Base-by-base conservation (phyloP, 1,284 basidiomycete species). In the Ceratobasidium papillatum region DNA sequence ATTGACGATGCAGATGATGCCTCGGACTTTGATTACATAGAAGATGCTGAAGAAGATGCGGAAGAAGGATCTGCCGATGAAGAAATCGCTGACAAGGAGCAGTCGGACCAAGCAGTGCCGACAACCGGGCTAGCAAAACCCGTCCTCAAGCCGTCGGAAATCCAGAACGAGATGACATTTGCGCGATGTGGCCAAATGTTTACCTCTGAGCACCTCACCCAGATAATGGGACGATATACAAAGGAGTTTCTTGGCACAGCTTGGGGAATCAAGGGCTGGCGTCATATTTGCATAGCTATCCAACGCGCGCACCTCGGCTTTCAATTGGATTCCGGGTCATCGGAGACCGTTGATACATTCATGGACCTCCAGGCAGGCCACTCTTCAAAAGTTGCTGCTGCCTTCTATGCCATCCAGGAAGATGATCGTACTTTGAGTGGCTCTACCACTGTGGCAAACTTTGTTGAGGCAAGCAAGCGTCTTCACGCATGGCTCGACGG, bases 261-360 rank as follows among this genome's bases (percentile, higher is more conserved):
- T 7, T 36, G 30, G 32, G 32, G 32, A 4, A 17, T 36, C 32
- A n/a, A 58, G 19, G 32, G 30, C 17, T 58, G 54, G 54, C 54
- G 54, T 34, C 54, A 58, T n/a, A 32, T 58, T 58, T 36, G 54
- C 32, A 58, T 25, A 14, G 54, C 54, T 19, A 58, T 58, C 32
- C 54, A 58, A n/a, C 54, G 54, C 19, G 54, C 30, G 3, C 30
- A 36, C 19, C 32, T 58, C 19, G 5, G 27, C 22, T 34, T 25
- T 30, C 12, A 8, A 8, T 8, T 17, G 17, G 30, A 34, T 32
- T 9, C 3, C 14, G 32, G 17, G 8, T 51, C 47, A 7, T 22
- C 47, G 7, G 32, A 34, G 14, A n/a, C 8, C 3, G 30, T 3
- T 5, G 54, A 58, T n/a, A 58, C 30, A 17, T 19, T 58, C 9